Percentiles rank a stretch among this genome's conserved stretches.
phyloP scores from a whole-genome alignment of 352 stramenopile genomes.

The Phytophthora pistaciae region DNA sequence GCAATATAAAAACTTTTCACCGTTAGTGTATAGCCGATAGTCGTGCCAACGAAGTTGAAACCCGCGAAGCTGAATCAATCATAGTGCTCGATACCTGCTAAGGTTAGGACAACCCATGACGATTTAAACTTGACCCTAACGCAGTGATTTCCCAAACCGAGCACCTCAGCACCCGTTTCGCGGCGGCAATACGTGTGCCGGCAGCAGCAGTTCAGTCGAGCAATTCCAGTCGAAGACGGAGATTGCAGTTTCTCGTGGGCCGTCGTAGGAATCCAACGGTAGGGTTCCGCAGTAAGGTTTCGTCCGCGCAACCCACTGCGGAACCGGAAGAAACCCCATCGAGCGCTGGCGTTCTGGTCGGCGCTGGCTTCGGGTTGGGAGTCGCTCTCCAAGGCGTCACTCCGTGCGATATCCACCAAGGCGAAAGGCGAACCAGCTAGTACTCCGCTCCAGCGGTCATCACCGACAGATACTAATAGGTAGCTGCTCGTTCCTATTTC shows the following conservation, averaged over 20 bases:
- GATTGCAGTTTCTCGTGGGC: no score
- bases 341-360: background rate
- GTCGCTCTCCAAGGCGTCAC: background rate
- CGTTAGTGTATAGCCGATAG: background rate
- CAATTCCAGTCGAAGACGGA: background rate
- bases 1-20: background rate
- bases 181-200: no score
- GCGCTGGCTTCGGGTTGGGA: background rate
- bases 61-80: no score
- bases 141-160: background rate
- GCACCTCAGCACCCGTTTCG: no score
- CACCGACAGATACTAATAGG: background rate
- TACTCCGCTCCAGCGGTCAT: background rate
- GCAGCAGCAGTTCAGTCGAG: background rate
- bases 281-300: background rate
- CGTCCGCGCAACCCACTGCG: background rate
- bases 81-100: no score
- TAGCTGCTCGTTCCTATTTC: background rate
- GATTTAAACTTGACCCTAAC: background rate
- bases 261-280: background rate
- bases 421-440: background rate
- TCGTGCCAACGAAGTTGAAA: no score
- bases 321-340: background rate
- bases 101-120: no score
- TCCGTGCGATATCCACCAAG: background rate